A percentile compares a stretch with the other conserved stretches of the same genome.
phyloP scores from a whole-genome alignment of 305 asterid species.

The Petunia hybrid region DNA sequence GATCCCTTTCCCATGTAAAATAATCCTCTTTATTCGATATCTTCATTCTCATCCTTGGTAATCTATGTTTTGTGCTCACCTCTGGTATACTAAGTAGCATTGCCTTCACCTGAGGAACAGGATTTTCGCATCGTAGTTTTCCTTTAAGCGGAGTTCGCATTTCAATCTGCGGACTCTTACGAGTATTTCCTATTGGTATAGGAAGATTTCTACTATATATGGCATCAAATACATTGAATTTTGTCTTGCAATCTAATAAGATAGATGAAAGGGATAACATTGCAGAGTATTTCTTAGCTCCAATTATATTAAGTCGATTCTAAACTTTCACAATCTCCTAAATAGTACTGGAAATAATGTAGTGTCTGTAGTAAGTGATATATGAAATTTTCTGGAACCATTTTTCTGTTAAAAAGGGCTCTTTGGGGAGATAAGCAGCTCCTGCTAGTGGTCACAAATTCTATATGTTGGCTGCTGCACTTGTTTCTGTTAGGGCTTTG shows the following conservation, averaged over 20 bases:
- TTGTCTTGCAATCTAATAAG: neutral
- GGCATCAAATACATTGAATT: neutral
- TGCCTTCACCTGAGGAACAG: neutral
- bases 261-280: neutral
- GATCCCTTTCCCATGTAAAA: neutral
- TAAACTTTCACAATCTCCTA: neutral
- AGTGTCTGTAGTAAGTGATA: neutral
- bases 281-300: neutral
- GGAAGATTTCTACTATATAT: neutral
- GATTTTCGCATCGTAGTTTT: neutral
- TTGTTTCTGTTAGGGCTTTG: neutral
- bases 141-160: neutral
- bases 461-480: neutral
- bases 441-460: neutral
- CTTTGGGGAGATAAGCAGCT: neutral
- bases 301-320: neutral
- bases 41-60: neutral
- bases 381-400: neutral
- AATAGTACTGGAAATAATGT: neutral
- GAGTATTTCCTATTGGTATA: neutral
- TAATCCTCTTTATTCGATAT: neutral
- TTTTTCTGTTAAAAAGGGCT: neutral
- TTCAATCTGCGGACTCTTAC: neutral
- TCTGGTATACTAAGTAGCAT: neutral
- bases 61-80: neutral